Conservation (phyloP, 768 basidiomycete genomes). For the Boletus edulis region DNA sequence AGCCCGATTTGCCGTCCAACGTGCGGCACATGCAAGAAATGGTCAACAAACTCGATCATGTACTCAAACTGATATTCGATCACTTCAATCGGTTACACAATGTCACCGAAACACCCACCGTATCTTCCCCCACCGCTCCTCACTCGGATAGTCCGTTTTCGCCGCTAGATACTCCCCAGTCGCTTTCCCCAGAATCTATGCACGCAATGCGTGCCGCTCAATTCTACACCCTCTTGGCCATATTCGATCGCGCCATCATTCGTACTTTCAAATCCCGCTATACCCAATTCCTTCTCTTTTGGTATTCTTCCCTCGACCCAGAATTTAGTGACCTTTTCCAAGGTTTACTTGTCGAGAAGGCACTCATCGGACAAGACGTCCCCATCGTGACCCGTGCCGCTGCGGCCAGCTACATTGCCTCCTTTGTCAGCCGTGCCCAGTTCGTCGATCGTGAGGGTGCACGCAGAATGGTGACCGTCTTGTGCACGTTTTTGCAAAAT, state of each 20-base stretch:
- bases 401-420: constrained; percentile 91
- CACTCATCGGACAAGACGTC: constrained; percentile 57
- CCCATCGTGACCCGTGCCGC: constrained; percentile 85
- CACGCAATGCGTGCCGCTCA: constrained; percentile 52
- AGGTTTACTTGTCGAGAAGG: constrained; percentile 90
- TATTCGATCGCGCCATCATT: constrained; percentile 92
- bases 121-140: constrained; percentile 9
- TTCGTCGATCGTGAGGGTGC: constrained; percentile 79
- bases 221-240: constrained; percentile 85
- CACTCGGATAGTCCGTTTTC: constrained; percentile 8
- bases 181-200: constrained; percentile 32
- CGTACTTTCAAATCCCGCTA: constrained; percentile 97
- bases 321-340: constrained; percentile 92
- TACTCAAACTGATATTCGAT: constrained; percentile 80
- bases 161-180: constrained; percentile 21
- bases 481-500: constrained; percentile 81
- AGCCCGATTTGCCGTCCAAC: constrained; percentile 42
- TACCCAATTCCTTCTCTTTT: constrained; percentile 96
- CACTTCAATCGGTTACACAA: constrained; percentile 64
- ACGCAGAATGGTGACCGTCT: constrained; percentile 69
- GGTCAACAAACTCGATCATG: constrained; percentile 89
- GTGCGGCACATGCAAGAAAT: constrained; percentile 76
- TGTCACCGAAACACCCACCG: constrained; percentile 19
- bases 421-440: constrained; percentile 84
- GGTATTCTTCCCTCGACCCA: constrained; percentile 86